phyloP scores from a whole-genome alignment of 2,329 filamentous ascomycete species.

The Talaromyces piceae region DNA sequence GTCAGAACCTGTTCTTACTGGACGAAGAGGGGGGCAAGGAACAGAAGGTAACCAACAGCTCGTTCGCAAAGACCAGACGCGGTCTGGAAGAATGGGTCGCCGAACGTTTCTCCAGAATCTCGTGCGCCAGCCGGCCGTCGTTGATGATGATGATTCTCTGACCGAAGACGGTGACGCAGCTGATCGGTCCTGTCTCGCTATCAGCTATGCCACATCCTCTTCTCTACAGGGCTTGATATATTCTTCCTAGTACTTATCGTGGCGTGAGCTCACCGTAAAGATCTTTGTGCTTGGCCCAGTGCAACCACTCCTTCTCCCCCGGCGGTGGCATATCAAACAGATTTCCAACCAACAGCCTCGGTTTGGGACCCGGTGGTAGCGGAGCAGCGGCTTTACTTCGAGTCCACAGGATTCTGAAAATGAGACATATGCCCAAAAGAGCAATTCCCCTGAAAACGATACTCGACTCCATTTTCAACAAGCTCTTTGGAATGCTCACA shows the following conservation, averaged over 20 bases:
- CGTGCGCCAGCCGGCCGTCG: conserved; percentile 21
- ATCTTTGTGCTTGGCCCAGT: conserved; percentile 6
- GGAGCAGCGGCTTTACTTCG: not conserved
- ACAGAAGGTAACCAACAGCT: conserved; percentile 23
- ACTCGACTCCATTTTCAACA: not conserved
- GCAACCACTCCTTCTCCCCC: conserved; percentile 12
- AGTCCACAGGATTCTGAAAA: not conserved
- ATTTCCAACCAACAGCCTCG: not conserved
- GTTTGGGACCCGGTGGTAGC: conserved; percentile 5
- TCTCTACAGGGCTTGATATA: not conserved
- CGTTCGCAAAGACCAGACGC: conserved; percentile 21
- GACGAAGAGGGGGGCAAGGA: not conserved
- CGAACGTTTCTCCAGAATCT: conserved; percentile 29
- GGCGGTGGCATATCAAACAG: conserved; percentile 10
- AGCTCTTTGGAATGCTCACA: no score
- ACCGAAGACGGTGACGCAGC: conserved; percentile 29
- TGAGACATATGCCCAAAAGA: not conserved
- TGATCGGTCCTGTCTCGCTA: conserved; percentile 22
- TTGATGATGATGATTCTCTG: conserved; percentile 31
- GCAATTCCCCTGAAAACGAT: not conserved
- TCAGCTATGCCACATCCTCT: not conserved
- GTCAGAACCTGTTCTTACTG: not conserved
- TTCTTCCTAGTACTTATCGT: not conserved
- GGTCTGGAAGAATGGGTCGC: conserved; percentile 23
- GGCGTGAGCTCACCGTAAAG: not conserved